phyloP scores from a whole-genome alignment of 441 rosid genomes.

The Gossypium lobatum region DNA sequence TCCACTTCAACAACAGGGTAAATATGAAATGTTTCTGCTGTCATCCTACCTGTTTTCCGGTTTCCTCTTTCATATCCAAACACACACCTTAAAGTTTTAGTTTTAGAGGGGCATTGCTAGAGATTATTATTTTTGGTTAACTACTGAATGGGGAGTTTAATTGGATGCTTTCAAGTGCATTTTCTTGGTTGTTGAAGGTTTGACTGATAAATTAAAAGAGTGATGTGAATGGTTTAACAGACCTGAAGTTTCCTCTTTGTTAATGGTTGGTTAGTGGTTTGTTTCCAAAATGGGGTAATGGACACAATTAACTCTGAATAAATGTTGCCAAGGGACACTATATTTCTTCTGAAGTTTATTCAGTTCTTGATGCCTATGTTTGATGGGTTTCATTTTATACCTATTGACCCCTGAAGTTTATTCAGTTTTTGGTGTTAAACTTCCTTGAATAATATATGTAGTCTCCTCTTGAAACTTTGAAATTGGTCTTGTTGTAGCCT shows the following conservation, averaged over 20 bases:
- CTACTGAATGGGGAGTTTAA: background rate
- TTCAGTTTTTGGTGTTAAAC: background rate
- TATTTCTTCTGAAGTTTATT: no score
- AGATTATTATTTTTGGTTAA: background rate
- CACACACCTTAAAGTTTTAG: background rate
- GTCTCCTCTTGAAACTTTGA: constrained; percentile 1
- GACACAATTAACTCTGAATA: background rate
- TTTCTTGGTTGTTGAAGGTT: background rate
- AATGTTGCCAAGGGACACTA: background rate
- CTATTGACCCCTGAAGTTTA: background rate
- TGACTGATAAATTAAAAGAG: background rate
- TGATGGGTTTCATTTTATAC: background rate
- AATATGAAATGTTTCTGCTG: background rate
- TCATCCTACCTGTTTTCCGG: background rate
- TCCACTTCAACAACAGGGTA: background rate
- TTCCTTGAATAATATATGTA: background rate
- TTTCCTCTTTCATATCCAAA: background rate
- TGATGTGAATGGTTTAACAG: background rate
- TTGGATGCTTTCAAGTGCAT: constrained; percentile 1
- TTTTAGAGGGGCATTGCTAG: background rate
- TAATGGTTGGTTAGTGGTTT: background rate
- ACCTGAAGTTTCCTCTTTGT: no score
- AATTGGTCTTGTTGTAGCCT: background rate
- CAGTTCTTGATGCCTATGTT: background rate
- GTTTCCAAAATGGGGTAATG: background rate